A percentile compares a stretch with the other conserved stretches of the same genome.
These are phyloP conservation scores for Melaleuca quinquenervia DNA, from an alignment of 345 rosid genomes.

Conservation along the genomic window DNA sequence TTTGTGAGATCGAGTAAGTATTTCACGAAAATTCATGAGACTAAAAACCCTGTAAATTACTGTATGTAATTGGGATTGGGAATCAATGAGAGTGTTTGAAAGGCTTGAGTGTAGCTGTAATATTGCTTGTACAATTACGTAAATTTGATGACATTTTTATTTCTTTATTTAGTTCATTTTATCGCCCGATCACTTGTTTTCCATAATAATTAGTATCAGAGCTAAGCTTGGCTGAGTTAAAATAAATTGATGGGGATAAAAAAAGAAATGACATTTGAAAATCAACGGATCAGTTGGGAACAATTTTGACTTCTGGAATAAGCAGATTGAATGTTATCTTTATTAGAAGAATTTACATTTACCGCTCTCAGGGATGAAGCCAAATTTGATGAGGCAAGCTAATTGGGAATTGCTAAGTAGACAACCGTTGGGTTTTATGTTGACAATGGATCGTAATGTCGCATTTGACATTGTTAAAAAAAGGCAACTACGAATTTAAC, in stretches of 20 bases:
- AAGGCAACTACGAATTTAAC: background rate
- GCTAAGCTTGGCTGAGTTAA: background rate
- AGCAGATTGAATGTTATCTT: background rate
- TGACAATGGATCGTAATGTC: background rate
- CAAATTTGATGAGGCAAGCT: background rate
- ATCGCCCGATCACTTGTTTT: rapidly evolving
- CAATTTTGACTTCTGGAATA: background rate
- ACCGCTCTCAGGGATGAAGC: background rate
- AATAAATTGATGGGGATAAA: rapidly evolving
- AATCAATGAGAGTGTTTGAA: background rate
- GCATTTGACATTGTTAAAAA: background rate
- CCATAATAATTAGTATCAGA: background rate
- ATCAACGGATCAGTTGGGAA: background rate
- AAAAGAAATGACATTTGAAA: background rate
- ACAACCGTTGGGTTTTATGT: background rate
- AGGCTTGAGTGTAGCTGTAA: background rate
- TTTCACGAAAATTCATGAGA: background rate
- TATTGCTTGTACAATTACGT: background rate
- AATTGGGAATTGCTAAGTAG: background rate
- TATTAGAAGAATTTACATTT: background rate
- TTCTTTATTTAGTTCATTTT: background rate
- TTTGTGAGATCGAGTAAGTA: background rate
- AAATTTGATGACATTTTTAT: background rate
- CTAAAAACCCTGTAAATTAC: background rate
- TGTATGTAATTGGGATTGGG: background rate